phyloP scores from a whole-genome alignment of 305 asterid species.

The Coffea humblotiana region DNA sequence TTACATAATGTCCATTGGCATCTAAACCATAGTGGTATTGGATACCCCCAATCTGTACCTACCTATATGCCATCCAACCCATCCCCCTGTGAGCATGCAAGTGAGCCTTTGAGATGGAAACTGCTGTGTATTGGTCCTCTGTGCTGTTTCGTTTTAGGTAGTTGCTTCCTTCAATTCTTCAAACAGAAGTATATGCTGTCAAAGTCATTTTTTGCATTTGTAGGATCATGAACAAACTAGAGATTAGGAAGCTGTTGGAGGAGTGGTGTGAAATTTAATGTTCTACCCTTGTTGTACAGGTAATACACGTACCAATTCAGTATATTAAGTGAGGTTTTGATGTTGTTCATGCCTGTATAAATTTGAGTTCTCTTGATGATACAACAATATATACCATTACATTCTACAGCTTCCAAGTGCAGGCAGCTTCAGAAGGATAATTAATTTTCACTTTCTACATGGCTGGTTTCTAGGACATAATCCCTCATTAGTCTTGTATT shows the following conservation, averaged over 20 bases:
- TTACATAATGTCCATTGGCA: constrained; percentile 1
- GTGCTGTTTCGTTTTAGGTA: not conserved
- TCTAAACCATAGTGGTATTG: not conserved
- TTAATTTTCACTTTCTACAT: constrained; percentile 33
- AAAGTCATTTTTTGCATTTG: not conserved
- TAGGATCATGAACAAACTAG: constrained; percentile 23
- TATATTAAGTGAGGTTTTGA: not conserved
- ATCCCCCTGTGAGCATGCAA: not conserved
- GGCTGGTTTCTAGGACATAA: constrained; percentile 65
- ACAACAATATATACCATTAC: not conserved
- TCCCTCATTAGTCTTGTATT: constrained; percentile 78
- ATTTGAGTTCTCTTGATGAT: not conserved
- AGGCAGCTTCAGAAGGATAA: not conserved
- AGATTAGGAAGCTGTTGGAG: constrained; percentile 10
- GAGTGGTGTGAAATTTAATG: not conserved
- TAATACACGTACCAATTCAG: not conserved
- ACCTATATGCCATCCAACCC: not conserved
- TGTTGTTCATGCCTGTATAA: not conserved
- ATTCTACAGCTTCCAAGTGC: no score
- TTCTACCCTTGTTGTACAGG: not conserved
- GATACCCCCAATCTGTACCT: not conserved
- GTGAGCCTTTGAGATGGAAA: no score
- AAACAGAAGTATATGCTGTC: not conserved
- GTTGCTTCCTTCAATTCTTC: no score
- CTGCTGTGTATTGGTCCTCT: not conserved